These are phyloP conservation scores for Nakazawaea ishiwadae DNA, from an alignment of 805 yeast species.

Conservation along the genomic window DNA sequence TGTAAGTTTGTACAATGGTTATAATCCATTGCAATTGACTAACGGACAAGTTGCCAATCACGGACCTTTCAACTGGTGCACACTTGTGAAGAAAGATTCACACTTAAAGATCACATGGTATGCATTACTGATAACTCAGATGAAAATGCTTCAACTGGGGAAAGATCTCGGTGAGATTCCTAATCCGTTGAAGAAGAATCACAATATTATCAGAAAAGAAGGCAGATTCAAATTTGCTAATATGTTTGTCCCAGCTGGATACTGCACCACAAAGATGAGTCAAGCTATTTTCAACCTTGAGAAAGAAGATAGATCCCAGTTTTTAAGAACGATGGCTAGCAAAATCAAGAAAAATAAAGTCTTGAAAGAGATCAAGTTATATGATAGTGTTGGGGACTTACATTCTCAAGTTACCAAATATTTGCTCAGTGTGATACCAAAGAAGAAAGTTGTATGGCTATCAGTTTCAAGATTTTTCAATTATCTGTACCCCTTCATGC, in stretches of 20 bases:
- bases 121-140: not conserved
- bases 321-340: not conserved
- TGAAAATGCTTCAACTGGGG: not conserved
- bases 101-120: constrained; percentile 30
- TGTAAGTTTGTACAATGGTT: constrained; percentile 37
- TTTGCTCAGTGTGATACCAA: constrained; percentile 30
- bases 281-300: not conserved
- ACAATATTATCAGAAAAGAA: not conserved
- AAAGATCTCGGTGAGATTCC: not conserved
- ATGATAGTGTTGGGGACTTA: not conserved
- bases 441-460: constrained; percentile 38
- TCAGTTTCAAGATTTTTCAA: constrained; percentile 37
- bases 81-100: constrained; percentile 43
- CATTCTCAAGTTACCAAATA: not conserved
- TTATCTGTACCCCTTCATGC: constrained; percentile 41
- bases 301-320: not conserved
- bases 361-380: not conserved
- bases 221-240: not conserved
- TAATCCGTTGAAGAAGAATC: not conserved
- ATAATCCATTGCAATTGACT: constrained; percentile 35
- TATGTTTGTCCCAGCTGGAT: not conserved
- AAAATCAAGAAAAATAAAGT: not conserved
- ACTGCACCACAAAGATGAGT: not conserved
- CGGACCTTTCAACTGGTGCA: constrained; percentile 49
- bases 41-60: constrained; percentile 38